Conservation (phyloP, 1,284 basidiomycete species). For the Leccinum angustisporum region DNA sequence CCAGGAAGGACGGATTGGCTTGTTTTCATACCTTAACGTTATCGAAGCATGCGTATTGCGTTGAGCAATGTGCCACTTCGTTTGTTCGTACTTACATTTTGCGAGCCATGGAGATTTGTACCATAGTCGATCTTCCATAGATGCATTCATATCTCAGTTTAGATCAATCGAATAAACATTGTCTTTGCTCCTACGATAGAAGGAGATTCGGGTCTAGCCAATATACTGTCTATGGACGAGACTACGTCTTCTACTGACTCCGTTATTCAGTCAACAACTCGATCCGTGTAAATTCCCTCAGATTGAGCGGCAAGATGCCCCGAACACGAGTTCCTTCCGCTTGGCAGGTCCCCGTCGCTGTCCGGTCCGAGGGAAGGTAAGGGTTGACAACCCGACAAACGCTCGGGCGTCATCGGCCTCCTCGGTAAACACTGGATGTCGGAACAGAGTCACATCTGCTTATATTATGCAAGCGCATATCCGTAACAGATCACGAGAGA, state of each 20-base stretch:
- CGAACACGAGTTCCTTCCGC: background rate
- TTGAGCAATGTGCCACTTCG: constrained; percentile 1
- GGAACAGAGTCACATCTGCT: background rate
- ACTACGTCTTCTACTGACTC: background rate
- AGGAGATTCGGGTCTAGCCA: background rate
- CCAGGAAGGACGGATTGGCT: constrained; percentile 17
- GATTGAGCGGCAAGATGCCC: background rate
- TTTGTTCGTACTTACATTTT: constrained; percentile 17
- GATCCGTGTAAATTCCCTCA: background rate
- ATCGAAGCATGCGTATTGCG: constrained; percentile 19
- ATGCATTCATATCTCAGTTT: background rate
- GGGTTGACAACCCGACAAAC: background rate
- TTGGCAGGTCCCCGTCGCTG: background rate
- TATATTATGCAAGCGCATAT: background rate
- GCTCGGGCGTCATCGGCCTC: background rate
- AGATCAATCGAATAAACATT: background rate
- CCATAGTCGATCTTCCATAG: background rate
- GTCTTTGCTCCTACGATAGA: background rate
- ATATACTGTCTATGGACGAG: background rate
- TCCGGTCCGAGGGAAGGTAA: background rate
- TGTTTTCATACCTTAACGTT: constrained; percentile 31
- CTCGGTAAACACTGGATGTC: background rate
- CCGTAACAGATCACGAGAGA: background rate
- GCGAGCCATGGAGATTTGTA: background rate
- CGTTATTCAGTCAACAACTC: background rate